A percentile compares a stretch with the other conserved stretches of the same genome.
These are phyloP conservation scores for Warburgia ugandensis DNA, from an alignment of 164 flowering plant genomes.

Conservation along the genomic window DNA sequence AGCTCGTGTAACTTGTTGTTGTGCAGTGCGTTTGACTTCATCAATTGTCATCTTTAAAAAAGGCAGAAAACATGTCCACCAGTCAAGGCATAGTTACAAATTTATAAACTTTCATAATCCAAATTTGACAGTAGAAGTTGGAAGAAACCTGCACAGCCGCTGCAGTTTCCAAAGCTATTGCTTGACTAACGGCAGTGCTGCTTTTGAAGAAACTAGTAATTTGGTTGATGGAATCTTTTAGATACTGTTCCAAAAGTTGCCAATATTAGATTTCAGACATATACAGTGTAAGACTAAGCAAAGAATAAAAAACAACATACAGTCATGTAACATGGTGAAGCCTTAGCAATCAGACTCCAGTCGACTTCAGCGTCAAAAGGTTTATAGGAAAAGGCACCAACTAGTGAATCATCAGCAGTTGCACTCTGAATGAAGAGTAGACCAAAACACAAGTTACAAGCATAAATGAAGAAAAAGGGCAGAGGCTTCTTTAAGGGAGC, in stretches of 20 bases:
- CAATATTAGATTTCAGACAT: slow-evolving; percentile 13
- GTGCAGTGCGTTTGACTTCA: slow-evolving; percentile 90
- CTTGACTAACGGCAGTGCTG: slow-evolving; percentile 72
- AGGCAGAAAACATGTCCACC: too few species aligned
- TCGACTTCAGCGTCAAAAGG: slow-evolving; percentile 85
- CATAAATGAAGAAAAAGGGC: too few species aligned
- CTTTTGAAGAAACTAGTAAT: slow-evolving; percentile 72
- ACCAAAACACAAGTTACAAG: too few species aligned
- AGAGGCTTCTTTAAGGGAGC: too few species aligned
- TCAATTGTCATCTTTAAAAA: slow-evolving; percentile 97
- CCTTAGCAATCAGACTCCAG: slow-evolving; percentile 92
- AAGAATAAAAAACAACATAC: slow-evolving; percentile 35
- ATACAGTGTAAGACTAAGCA: not conserved
- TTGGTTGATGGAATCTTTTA: slow-evolving; percentile 77
- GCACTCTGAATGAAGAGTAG: slow-evolving; percentile 68
- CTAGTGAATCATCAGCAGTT: slow-evolving; percentile 55
- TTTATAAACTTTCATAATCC: too few species aligned
- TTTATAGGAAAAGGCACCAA: slow-evolving; percentile 74
- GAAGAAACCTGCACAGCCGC: slow-evolving; percentile 86
- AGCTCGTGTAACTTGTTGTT: slow-evolving; percentile 80
- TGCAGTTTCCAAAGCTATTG: slow-evolving; percentile 89
- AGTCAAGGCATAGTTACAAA: too few species aligned
- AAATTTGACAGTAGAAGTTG: not conserved
- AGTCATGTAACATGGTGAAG: slow-evolving; percentile 96
- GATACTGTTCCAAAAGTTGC: slow-evolving; percentile 46